phyloP scores from a whole-genome alignment of 495 filamentous ascomycete species.

The Xylaria grammica region DNA sequence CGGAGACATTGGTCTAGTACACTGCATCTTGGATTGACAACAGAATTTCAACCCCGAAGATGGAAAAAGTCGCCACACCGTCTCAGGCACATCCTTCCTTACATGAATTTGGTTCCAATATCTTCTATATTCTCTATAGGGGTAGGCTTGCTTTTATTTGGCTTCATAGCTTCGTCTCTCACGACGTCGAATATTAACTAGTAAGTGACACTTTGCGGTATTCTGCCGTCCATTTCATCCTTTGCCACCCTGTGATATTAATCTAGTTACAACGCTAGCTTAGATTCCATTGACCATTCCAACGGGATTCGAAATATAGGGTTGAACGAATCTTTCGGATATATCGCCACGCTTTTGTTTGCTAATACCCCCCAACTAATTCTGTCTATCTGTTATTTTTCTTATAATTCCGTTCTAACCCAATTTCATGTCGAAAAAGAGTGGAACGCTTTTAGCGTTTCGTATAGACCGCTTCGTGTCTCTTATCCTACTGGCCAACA shows the following conservation, averaged over 20 bases:
- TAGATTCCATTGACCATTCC: conserved; percentile 2
- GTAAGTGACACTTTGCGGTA: not conserved
- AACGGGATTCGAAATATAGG: not conserved
- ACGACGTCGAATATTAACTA: not conserved
- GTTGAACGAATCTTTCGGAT: not conserved
- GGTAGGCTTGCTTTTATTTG: not conserved
- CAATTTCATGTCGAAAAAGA: conserved; percentile 25
- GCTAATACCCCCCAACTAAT: conserved; percentile 28
- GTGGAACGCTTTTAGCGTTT: conserved; percentile 22
- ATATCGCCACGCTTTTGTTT: conserved; percentile 6
- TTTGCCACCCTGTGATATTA: not conserved
- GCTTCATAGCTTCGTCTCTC: not conserved
- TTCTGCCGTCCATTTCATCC: too few relatives aligned
- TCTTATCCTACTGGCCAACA: conserved; percentile 27
- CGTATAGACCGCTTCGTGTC: conserved; percentile 24
- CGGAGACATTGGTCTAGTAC: not conserved
- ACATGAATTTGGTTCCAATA: not conserved
- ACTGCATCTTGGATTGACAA: not conserved
- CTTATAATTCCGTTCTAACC: conserved; percentile 23
- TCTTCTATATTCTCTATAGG: conserved; percentile 5
- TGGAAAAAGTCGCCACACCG: not conserved
- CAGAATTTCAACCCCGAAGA: not conserved
- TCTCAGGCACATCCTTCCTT: not conserved
- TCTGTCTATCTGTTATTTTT: conserved; percentile 25
- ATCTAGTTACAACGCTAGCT: not conserved